phyloP scores from a whole-genome alignment of 768 basidiomycete species.

The Boletus tomentosulus region DNA sequence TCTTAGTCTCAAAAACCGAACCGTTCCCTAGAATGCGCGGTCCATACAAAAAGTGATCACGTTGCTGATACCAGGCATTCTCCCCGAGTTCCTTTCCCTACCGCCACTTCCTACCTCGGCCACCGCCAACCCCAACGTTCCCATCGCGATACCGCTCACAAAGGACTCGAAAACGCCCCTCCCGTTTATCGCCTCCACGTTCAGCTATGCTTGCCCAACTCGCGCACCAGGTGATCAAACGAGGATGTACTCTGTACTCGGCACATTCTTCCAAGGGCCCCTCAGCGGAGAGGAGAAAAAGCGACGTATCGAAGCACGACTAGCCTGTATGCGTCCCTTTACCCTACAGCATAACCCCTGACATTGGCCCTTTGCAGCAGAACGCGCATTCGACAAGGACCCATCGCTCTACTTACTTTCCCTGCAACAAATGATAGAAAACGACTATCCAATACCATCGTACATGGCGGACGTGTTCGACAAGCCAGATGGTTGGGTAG shows the following conservation, averaged over 20 bases:
- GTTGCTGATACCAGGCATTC: conserved; percentile 84
- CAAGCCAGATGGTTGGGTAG: conserved; percentile 70
- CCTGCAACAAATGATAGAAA: conserved; percentile 86
- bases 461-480: conserved; percentile 74
- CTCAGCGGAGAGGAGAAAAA: conserved; percentile 79
- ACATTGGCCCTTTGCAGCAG: conserved; percentile 38
- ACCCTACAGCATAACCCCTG: not conserved
- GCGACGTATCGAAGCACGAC: conserved; percentile 46
- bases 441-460: conserved; percentile 86
- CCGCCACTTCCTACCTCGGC: conserved; percentile 69
- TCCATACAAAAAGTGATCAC: conserved; percentile 75
- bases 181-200: conserved; percentile 71
- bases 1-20: not conserved
- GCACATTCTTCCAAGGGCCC: conserved; percentile 77
- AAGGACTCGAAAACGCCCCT: conserved; percentile 35
- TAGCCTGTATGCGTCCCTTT: conserved; percentile 29
- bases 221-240: conserved; percentile 86
- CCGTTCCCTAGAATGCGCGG: conserved; percentile 54
- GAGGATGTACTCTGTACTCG: conserved; percentile 81
- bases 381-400: conserved; percentile 56
- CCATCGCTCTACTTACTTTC: conserved; percentile 72
- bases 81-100: conserved; percentile 66
- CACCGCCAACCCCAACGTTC: conserved; percentile 52
- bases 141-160: conserved; percentile 43
- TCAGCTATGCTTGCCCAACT: conserved; percentile 92